phyloP scores from a whole-genome alignment of 1,284 basidiomycete species.

The Somion occarium region DNA sequence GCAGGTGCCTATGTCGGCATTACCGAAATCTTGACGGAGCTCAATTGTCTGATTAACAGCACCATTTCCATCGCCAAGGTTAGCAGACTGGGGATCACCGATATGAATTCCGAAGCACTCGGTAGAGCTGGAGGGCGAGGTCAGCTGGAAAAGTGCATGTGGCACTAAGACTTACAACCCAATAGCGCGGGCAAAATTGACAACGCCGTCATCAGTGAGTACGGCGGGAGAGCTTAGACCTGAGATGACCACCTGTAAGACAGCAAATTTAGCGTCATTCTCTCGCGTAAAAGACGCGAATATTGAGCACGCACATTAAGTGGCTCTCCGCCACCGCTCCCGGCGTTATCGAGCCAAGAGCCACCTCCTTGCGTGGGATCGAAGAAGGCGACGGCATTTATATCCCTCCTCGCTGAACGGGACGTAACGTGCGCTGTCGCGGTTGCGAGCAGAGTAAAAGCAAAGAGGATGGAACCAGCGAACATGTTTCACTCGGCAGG shows the following conservation, averaged over 20 bases:
- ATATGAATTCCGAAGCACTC: slow-evolving; percentile 71
- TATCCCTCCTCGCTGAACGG: slow-evolving; percentile 6
- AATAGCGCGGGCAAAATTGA: slow-evolving; percentile 54
- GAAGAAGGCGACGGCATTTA: slow-evolving; percentile 36
- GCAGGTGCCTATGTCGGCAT: slow-evolving; percentile 53
- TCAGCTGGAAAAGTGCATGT: not conserved
- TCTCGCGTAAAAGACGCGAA: slow-evolving; percentile 16
- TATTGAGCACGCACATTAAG: slow-evolving; percentile 46
- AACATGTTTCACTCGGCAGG: slow-evolving; percentile 9
- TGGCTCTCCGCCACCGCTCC: slow-evolving; percentile 58
- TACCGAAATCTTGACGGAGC: slow-evolving; percentile 64
- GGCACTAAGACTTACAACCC: slow-evolving; percentile 46
- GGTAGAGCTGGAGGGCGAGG: slow-evolving; percentile 43
- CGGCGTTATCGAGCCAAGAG: slow-evolving; percentile 46
- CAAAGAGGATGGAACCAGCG: slow-evolving; percentile 12
- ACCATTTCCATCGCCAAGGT: slow-evolving; percentile 68
- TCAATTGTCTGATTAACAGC: slow-evolving; percentile 58
- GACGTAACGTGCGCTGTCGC: not conserved
- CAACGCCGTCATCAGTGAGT: slow-evolving; percentile 59
- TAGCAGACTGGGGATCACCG: slow-evolving; percentile 58
- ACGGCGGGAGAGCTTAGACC: slow-evolving; percentile 63
- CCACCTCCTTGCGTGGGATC: slow-evolving; percentile 44
- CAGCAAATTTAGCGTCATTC: slow-evolving; percentile 28
- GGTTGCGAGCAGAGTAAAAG: slow-evolving; percentile 7
- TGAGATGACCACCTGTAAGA: slow-evolving; percentile 52